Evolutionary conservation across 2,329 filamentous ascomycete species (phyloP).

Genomic region (Kalmusia sp.): DNA sequence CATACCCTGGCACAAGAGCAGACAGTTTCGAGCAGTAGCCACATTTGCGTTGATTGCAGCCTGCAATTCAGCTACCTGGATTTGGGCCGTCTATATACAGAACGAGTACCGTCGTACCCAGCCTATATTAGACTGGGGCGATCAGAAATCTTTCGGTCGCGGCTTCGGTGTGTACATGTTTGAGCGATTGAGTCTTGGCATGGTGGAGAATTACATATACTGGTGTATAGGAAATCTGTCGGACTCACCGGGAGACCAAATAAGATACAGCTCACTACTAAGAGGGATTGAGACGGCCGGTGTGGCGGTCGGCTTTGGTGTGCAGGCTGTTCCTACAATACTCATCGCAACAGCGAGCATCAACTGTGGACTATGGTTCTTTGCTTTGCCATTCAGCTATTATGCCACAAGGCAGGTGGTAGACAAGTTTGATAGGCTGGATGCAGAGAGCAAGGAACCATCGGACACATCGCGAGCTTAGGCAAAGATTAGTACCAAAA

Average conservation of each 20-base stretch:
- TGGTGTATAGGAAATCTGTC: conserved; percentile 57
- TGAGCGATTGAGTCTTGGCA: conserved; percentile 47
- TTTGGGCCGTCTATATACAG: conserved; percentile 57
- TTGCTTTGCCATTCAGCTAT: conserved; percentile 53
- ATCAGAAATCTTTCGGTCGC: conserved; percentile 49
- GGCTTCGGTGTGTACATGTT: conserved; percentile 55
- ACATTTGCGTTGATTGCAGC: conserved; percentile 52
- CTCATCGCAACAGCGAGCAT: conserved; percentile 55
- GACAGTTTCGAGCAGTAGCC: conserved; percentile 49
- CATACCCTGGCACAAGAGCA: conserved; percentile 48
- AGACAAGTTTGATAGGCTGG: conserved; percentile 45
- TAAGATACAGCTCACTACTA: conserved; percentile 54
- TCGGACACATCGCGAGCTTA: too few relatives aligned
- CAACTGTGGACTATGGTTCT: conserved; percentile 52
- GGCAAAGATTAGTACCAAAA: too few relatives aligned
- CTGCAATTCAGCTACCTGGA: conserved; percentile 55
- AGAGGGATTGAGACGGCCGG: conserved; percentile 53
- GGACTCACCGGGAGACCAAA: conserved; percentile 53
- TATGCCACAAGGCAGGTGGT: conserved; percentile 54
- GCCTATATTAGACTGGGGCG: conserved; percentile 54
- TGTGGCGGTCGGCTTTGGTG: conserved; percentile 52
- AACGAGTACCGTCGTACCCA: conserved; percentile 54
- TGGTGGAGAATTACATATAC: conserved; percentile 56
- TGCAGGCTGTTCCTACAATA: conserved; percentile 53
- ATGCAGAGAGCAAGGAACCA: conserved; percentile 9